A percentile compares a stretch with the other conserved stretches of the same genome.
These are phyloP conservation scores for Carex littledalei DNA, from an alignment of 176 grass and related monocot genomes.

Conservation along the genomic window DNA sequence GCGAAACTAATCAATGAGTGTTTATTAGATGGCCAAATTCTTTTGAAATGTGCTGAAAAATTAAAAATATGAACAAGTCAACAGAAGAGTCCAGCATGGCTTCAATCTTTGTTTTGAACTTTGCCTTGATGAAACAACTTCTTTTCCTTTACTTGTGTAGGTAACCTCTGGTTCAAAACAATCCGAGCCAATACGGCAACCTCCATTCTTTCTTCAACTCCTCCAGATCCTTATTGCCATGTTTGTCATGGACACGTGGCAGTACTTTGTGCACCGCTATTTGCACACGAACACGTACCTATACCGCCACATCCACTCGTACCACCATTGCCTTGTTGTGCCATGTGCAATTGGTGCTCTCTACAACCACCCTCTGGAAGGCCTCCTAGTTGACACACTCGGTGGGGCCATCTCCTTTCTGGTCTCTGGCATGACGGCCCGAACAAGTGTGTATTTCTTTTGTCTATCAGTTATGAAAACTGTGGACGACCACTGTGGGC, in stretches of 20 bases:
- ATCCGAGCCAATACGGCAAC: background rate
- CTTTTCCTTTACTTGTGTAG: background rate
- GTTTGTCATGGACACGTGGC: constrained; percentile 16
- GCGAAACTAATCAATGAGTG: background rate
- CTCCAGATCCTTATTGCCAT: background rate
- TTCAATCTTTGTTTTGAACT: background rate
- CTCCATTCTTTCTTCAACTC: constrained; percentile 7
- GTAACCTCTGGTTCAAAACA: background rate
- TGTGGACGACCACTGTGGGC: constrained; percentile 6
- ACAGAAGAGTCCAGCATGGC: background rate
- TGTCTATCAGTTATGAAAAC: constrained; percentile 6
- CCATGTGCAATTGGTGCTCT: constrained; percentile 13
- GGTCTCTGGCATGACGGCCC: constrained; percentile 14
- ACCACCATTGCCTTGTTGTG: background rate
- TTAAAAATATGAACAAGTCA: background rate
- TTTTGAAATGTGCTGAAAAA: background rate
- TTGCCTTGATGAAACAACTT: background rate
- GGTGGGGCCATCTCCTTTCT: constrained; percentile 19
- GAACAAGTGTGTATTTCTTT: constrained; percentile 11
- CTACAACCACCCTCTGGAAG: constrained; percentile 21
- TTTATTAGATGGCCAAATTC: background rate
- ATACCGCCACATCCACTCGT: background rate
- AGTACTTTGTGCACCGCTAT: constrained; percentile 22
- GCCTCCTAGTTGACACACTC: background rate
- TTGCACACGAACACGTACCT: constrained; percentile 15